Evolutionary conservation across 305 asterid species (phyloP), one percentile per base, ranked within the genome.

Genomic region (Petunia hybrid): DNA sequence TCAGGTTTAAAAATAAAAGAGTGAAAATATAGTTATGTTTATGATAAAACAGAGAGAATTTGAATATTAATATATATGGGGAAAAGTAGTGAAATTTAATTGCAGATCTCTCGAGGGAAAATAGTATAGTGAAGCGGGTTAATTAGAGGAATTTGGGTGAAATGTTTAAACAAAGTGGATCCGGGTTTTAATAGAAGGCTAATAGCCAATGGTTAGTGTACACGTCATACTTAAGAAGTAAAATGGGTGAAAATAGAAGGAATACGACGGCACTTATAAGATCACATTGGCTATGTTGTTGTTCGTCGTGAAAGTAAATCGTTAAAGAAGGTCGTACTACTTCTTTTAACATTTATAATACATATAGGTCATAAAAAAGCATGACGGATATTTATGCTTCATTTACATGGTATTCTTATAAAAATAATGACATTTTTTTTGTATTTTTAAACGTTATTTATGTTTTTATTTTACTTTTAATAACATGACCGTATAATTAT

Each of bases 51-150:
- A 10, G 43, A 71, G 12, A 16, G 59, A 22, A 13, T n/a, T 8
- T 69, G 77, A n/a, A 12, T 5, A 35, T 71, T 22, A 22, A 55
- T 64, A 22, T 76, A 59, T 57, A 80, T 57, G 5, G 55, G 38
- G 22, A 3, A 4, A 22, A 63, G 75, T 55, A 46, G 85, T 63
- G 13, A 69, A 63, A 31, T 55, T 8, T 68, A 65, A 62, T 56
- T 16, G 71, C 73, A 56, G 83, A 79, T 73, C 86, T 56, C 83
- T 74, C 71, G 31, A 60, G 73, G 66, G 60, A 81, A 63, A 62
- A 9, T 2, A 77, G 59, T 61, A 48, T 48, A 60, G 38, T n/a
- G 64, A 56, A 35, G 71, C 53, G 69, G 78, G 39, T 6, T 48
- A 16, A 1, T 77, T 36, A 7, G 39, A 62, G 71, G 35, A 42